Evolutionary conservation across 345 rosid species (phyloP), one percentile per base, ranked within the genome.

Genomic region (Capsella bursapastoris): DNA sequence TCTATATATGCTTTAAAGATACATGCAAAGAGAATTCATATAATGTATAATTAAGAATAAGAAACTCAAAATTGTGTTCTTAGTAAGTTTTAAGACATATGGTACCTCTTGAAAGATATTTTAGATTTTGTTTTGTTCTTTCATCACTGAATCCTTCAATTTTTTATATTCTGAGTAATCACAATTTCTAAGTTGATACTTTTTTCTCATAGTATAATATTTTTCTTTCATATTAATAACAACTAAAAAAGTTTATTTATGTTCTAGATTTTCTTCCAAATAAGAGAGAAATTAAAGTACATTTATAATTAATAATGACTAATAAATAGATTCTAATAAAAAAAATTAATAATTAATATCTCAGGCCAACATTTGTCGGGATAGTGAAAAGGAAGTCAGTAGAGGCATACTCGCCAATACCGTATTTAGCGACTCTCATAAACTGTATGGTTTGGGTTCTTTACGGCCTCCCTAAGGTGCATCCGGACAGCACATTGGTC

Each of bases 361-460:
- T 41, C 11, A 94, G 97, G 84, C 93, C 98, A 68, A 94, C 98
- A 45, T 91, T 91, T 83, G 29, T 82, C 0, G 18, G 66, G 57
- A 91, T 94, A 76, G 84, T 88, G 81, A 91, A 85, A 79, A 89
- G 82, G 64, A 84, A 84, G 14, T 73, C 91, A 16, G 96, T 91
- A 76, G 96, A 89, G 78, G 93, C 87, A 25, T 94, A 80, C 82
- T 91, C 96, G 16, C 74, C 93, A 5, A 73, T 45, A 5, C 98
- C 98, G 14, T 94, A 94, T 75, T 69, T 94, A 3, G 95, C 93
- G n/a, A 84, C 96, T 31, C 71, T 91, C 11, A 77, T 86, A 67
- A 94, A 94, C 83, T 91, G 97, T 81, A 35, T 85, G 85, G 78
- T 85, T 12, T 94, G 98, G 98, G 85, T 88, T 8, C 58, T 94